Base-by-base conservation (phyloP, 2,329 filamentous ascomycete species). In the Coniochaeta ligniaria region DNA sequence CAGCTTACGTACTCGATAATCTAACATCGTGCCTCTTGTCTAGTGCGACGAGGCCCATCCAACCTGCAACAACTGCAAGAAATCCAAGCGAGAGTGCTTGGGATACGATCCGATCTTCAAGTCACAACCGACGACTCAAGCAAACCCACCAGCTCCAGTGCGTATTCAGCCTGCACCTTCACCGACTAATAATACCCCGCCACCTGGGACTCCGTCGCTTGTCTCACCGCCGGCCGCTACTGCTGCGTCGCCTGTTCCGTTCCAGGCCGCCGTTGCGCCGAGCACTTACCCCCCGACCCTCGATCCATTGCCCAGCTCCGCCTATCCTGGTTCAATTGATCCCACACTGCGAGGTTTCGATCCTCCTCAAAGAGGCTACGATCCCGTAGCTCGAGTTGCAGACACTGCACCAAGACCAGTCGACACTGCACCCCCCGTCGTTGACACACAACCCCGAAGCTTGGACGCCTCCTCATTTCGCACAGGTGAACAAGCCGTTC, bases 11-110 rank as follows among this genome's bases (percentile, higher is more conserved):
- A 52, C 47, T 26, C 47, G 43, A 17, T 28, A 52, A 28, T 52
- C 47, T 52, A 31, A 52, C 43, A 59, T 61, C 20, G 54, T 50
- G 16, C 45, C 17, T n/a, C 26, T 22, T 43, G 58, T 63, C 63
- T 66, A 97, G 95, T 99, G 95, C 78, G 95, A 98, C 84, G 95
- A 99, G 81, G 87, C 86, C 63, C 92, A 96, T 75, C 95, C 95
- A 24, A 87, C 89, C 62, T 99, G 95, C 80, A 88, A 92, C 77
- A 92, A 95, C 72, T 95, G 91, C 77, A 88, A 89, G 71, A 95
- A 95, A 74, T 92, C 89, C 67, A 95, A 94, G 76, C 90, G 91
- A 70, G 90, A 94, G 69, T 95, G 91, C 71, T 73, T 92, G 57
- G 91, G 91, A 60, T 95, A 95, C 83, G 91, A 95, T 70, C 90